Evolutionary conservation across 441 rosid genomes (phyloP).

Genomic region (Raphanus hybrid): DNA sequence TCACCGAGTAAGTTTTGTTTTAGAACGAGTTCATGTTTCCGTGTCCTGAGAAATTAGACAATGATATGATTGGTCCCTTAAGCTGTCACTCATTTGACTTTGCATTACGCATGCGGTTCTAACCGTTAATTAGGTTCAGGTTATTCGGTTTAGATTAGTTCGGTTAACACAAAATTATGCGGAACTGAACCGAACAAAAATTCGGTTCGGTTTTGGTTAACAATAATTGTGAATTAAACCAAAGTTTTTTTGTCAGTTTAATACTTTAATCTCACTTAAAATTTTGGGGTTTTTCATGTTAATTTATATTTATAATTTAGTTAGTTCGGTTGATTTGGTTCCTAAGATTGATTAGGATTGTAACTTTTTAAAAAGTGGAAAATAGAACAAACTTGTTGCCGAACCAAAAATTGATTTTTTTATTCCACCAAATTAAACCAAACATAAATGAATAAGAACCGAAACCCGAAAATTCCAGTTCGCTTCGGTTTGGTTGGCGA

Average conservation of each 20-base stretch:
- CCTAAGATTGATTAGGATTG: neutral
- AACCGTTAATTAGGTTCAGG: neutral
- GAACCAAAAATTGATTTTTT: neutral
- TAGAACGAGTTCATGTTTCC: neutral
- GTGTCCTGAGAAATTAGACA: conserved; percentile 4
- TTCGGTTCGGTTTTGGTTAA: neutral
- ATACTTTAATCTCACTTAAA: neutral
- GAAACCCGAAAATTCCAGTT: no score
- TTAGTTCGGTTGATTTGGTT: neutral
- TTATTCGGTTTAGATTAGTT: no score
- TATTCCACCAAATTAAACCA: no score
- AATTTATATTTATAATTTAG: no score
- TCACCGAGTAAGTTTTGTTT: conserved; percentile 63
- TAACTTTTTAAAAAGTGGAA: neutral
- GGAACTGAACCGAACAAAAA: neutral
- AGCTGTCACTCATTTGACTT: neutral
- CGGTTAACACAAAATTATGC: neutral
- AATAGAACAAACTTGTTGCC: no score
- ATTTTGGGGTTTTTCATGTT: neutral
- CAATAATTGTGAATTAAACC: no score
- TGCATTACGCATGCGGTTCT: neutral
- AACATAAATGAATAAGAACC: no score
- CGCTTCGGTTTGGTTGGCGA: no score
- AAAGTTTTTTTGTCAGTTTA: neutral
- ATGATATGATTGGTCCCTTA: neutral